A percentile compares a stretch with the other conserved stretches of the same genome.
phyloP scores from a whole-genome alignment of 441 rosid genomes.

The Croton setiger region DNA sequence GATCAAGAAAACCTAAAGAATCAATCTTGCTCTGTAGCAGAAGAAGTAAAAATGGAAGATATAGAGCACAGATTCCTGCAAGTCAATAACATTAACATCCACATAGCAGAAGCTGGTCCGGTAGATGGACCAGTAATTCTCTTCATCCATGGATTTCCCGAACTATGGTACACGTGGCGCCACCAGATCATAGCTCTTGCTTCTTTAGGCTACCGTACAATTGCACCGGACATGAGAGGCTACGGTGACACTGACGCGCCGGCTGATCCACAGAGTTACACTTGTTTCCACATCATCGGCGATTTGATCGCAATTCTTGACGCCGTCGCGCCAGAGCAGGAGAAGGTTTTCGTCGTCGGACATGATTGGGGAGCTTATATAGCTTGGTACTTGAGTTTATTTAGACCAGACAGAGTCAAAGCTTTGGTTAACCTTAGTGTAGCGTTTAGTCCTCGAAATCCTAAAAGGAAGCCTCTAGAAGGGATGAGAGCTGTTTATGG shows the following conservation, averaged over 20 bases:
- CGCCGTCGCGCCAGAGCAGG: slow-evolving; percentile 38
- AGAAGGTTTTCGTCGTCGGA: slow-evolving; percentile 64
- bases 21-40: too few species aligned
- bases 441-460: slow-evolving; percentile 45
- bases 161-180: too few species aligned
- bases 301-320: slow-evolving; percentile 57
- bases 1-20: too few species aligned
- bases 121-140: too few species aligned
- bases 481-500: slow-evolving; percentile 39
- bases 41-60: too few species aligned
- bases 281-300: slow-evolving; percentile 48
- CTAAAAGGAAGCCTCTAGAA: slow-evolving; percentile 35
- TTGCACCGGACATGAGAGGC: slow-evolving; percentile 38
- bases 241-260: slow-evolving; percentile 78
- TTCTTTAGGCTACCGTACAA: too few species aligned
- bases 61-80: too few species aligned
- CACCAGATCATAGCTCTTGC: too few species aligned
- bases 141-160: too few species aligned
- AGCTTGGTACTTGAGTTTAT: slow-evolving; percentile 61
- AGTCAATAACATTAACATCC: too few species aligned
- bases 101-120: too few species aligned
- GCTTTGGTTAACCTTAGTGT: slow-evolving; percentile 64
- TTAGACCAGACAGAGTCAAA: slow-evolving; percentile 63
- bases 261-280: slow-evolving; percentile 33
- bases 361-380: slow-evolving; percentile 75